Evolutionary conservation across 306 rosid genomes (phyloP).

Genomic region (Senna tora): DNA sequence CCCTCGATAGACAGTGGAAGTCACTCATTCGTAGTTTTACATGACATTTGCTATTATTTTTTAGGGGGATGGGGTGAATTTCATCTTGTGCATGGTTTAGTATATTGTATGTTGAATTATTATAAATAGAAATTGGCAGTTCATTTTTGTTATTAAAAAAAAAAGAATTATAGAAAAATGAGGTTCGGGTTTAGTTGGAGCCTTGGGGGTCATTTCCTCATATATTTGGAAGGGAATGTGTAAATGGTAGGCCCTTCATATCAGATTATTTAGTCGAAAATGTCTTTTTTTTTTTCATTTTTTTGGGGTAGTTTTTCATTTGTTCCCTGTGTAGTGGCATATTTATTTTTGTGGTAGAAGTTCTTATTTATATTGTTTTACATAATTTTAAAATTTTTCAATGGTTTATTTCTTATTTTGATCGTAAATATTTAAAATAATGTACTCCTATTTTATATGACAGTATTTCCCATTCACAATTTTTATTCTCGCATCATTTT

Average conservation of each 20-base stretch:
- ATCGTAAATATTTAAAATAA: too few relatives aligned
- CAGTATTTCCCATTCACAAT: too few relatives aligned
- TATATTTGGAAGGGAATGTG: slow-evolving; percentile 27
- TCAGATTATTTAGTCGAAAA: slow-evolving; percentile 23
- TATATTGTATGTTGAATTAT: slow-evolving; percentile 8
- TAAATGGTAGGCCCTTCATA: slow-evolving; percentile 18
- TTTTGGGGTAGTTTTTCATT: background rate
- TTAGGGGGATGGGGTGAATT: background rate
- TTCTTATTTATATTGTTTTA: too few relatives aligned
- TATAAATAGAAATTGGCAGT: slow-evolving; percentile 2
- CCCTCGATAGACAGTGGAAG: background rate
- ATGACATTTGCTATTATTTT: background rate
- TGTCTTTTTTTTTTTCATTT: background rate
- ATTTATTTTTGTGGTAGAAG: too few relatives aligned
- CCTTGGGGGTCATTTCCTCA: too few relatives aligned
- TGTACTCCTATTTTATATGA: too few relatives aligned
- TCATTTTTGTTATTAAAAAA: background rate
- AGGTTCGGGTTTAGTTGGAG: slow-evolving; percentile 1
- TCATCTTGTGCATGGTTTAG: slow-evolving; percentile 7
- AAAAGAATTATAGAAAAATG: slow-evolving; percentile 8
- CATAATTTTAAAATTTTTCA: too few relatives aligned
- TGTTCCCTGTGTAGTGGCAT: too few relatives aligned
- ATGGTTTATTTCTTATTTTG: too few relatives aligned
- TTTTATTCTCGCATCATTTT: too few relatives aligned
- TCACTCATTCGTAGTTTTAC: slow-evolving; percentile 1